Evolutionary conservation across 176 grass and related monocot species (phyloP), one percentile per base, ranked within the genome.

Genomic region (Eragrostis nindensis): DNA sequence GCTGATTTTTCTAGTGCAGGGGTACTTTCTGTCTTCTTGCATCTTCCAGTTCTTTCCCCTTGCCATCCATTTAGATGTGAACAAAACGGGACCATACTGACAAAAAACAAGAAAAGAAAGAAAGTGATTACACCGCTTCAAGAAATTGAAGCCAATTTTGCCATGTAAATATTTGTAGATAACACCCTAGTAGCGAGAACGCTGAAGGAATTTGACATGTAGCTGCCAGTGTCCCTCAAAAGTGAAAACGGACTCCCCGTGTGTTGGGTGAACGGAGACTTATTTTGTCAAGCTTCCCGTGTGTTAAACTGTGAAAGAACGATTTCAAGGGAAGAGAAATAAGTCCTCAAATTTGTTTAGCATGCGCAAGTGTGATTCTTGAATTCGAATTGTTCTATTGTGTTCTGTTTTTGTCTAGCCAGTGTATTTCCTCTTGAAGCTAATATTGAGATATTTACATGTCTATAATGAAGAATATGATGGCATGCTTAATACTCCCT

Each of bases 81-180:
- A 49, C 47, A 68, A 68, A 52, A 67, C 25, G 46, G 45, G 45
- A 79, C 45, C 43, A 78, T 63, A 63, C 2, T 43, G 57, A 66
- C 11, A 40, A 53, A 11, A 29, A 36, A n/a, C n/a, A n/a, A n/a
- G n/a, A n/a, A n/a, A n/a, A n/a, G n/a, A n/a, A 52, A 78, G 55
- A 43, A 43, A n/a, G 9, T 48, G 61, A 27, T 45, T 63, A 55
- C 24, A 27, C 19, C 53, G 17, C 76, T 39, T 55, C 21, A 64
- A 75, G 62, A 70, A 76, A 40, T 54, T 40, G 63, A 65, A 76
- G 64, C 66, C 47, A 89, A 56, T 80, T 70, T 89, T 62, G 15
- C 50, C 62, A 11, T 89, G 82, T 85, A 81, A 74, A 89, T 80
- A 63, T 80, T 32, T 76, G 70, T 71, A 84, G 13, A 61, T 72